These are phyloP conservation scores for Adansonia digitata DNA, from an alignment of 345 rosid genomes.

Conservation along the genomic window DNA sequence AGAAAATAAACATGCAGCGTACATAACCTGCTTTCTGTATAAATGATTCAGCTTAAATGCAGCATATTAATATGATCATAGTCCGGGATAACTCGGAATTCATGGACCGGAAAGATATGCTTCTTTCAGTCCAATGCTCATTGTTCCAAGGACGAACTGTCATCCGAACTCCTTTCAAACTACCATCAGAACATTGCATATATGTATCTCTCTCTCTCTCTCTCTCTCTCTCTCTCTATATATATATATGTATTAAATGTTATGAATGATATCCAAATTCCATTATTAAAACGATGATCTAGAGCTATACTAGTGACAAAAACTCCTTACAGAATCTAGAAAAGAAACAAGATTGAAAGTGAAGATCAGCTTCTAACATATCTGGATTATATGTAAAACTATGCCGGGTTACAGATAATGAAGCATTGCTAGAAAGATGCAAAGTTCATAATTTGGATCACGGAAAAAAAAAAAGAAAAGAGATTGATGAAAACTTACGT, in stretches of 20 bases:
- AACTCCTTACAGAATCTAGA: neutral
- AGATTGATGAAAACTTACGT: constrained; percentile 44
- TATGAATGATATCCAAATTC: neutral
- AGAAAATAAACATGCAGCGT: neutral
- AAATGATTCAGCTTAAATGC: neutral
- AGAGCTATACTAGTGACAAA: neutral
- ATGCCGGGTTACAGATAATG: neutral
- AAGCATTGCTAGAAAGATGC: neutral
- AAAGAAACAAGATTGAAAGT: neutral
- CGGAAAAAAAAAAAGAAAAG: neutral
- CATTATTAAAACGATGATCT: neutral
- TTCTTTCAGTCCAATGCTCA: neutral
- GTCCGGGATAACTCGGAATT: neutral
- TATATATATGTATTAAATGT: neutral
- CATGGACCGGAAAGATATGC: neutral
- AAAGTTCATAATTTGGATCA: neutral
- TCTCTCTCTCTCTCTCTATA: too few species aligned
- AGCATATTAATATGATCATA: neutral
- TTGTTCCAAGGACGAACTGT: neutral
- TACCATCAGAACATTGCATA: neutral
- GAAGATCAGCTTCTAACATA: neutral
- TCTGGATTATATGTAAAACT: neutral
- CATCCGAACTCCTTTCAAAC: neutral
- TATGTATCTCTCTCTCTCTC: too few species aligned
- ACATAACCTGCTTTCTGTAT: neutral